Base-by-base conservation (phyloP, 768 basidiomycete genomes). In the Panaeolus papilionaceus region DNA sequence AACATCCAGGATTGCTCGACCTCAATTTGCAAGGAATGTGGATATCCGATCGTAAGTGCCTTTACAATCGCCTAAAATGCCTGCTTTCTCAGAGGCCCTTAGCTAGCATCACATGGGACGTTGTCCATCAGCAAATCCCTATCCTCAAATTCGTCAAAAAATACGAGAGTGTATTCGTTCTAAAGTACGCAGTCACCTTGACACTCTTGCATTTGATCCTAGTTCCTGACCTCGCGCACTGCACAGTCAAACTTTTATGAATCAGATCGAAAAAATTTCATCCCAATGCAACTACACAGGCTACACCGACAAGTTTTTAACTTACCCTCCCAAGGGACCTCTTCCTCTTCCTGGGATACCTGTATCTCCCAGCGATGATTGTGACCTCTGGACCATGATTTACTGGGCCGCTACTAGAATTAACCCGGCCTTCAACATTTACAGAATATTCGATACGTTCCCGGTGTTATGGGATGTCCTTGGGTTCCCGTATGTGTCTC, bases 381-480 rank as follows among this genome's bases (percentile, higher is more conserved):
- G 92, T 70, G 88, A 92, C 71, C 75, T 92, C 0, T 93, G 90
- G 92, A 82, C 85, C 33, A 77, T 80, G 40, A 88, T 93, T 64
- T 88, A 90, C 72, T 76, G 88, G 20, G 89, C 85, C 0, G 87
- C 92, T 0, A 69, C 91, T 20, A 64, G 77, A 3, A 77, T 91
- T 69, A 93, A 93, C 71, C 92, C 92, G 0, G 91, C 89, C 0
- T 94, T 93, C 79, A 83, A 93, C 70, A 83, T 92, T 7, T 94
- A 93, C 74, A 85, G 89, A 23, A 91, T 93, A 65, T 91, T 92
- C 76, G 91, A 92, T 72, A 91, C 87, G 70, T 92, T 80, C 76
- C 92, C 91, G 0, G 82, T 90, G 47, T 79, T 90, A 12, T 93
- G 90, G 92, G 92, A 93, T 68, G 91, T 92, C 5, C 88, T 93